Base-by-base conservation (phyloP, 768 basidiomycete genomes). In the Strobilomyces echinocephalus region DNA sequence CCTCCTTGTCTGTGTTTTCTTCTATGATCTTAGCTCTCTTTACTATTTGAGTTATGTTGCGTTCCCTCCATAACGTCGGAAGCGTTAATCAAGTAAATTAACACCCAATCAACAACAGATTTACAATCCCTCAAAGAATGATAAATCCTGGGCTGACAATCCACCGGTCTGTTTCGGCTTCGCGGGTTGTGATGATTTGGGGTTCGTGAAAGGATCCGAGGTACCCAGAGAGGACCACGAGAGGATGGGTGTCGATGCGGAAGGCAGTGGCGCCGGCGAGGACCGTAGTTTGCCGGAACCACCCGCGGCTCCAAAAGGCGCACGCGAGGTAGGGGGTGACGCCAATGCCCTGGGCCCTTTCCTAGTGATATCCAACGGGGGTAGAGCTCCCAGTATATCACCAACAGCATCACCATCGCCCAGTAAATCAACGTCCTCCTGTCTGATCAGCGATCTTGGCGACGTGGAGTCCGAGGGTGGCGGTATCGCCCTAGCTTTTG, bases 91-190 rank as follows among this genome's bases (percentile, higher is more conserved):
- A 12, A 45, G n/a, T 34, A 47, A 51, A 14, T 1, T 43, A 44
- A 24, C 39, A 33, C 41, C 15, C 41, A 20, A 41, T 33, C 0
- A 9, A 30, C 20, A 4, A 16, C 9, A 38, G 3, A 40, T 35
- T 67, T 67, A 88, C 31, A 87, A 62, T 34, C 88, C 86, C 70
- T 93, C 91, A 65, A 93, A 94, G 68, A 94, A 93, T 16, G 85
- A 89, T 48, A 92, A 67, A 76, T 92, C 91, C 69, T 90, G 87
- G 3, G 88, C 90, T 4, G 85, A 87, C 46, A 92, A 67, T 5
- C 85, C 86, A 12, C 83, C 81, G n/a, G 62, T 69, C 63, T 58
- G 59, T 50, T 45, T 64, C 42, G 67, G 57, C 45, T 66, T 58
- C 24, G 52, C 33, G 14, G 55, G 21, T 24, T 59, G 59, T 18